These are phyloP conservation scores for Pseudopediastrum boryanum DNA, from an alignment of 139 green algal species.

Conservation along the genomic window DNA sequence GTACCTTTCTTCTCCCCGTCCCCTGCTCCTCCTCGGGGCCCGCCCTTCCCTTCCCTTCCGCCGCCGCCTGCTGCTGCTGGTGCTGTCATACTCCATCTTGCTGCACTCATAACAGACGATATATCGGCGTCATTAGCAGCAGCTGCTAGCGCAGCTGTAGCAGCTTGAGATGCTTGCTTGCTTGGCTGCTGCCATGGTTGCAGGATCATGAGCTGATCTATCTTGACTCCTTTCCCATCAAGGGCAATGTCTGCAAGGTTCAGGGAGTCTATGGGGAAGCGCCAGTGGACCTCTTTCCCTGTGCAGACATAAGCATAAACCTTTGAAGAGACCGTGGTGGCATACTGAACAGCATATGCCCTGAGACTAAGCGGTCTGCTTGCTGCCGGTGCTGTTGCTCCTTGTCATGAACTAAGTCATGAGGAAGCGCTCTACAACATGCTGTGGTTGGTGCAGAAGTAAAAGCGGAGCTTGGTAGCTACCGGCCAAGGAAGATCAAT, in stretches of 20 bases:
- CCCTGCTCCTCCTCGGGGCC: background rate
- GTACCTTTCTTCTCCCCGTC: background rate
- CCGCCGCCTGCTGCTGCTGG: background rate
- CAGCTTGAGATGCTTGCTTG: background rate
- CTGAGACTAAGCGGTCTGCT: too few relatives aligned
- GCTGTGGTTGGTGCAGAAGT: too few relatives aligned
- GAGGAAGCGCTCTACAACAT: too few relatives aligned
- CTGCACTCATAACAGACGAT: background rate
- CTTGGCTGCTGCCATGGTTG: conserved; percentile 3
- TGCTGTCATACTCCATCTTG: background rate
- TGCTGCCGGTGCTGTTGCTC: too few relatives aligned
- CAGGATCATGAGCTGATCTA: conserved; percentile 26
- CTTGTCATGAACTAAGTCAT: too few relatives aligned
- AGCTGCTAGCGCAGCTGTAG: background rate
- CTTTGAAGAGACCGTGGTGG: too few relatives aligned
- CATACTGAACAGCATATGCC: too few relatives aligned
- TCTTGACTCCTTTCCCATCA: conserved; percentile 1
- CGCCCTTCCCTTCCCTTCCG: background rate
- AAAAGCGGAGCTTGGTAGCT: too few relatives aligned
- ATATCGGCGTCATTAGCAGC: background rate
- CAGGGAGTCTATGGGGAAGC: too few relatives aligned
- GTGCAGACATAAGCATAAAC: too few relatives aligned
- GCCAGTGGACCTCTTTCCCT: too few relatives aligned
- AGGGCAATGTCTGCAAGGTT: conserved; percentile 5
- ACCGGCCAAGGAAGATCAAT: too few relatives aligned